phyloP scores from a whole-genome alignment of 768 basidiomycete species.

The Leccinum sublutescens region DNA sequence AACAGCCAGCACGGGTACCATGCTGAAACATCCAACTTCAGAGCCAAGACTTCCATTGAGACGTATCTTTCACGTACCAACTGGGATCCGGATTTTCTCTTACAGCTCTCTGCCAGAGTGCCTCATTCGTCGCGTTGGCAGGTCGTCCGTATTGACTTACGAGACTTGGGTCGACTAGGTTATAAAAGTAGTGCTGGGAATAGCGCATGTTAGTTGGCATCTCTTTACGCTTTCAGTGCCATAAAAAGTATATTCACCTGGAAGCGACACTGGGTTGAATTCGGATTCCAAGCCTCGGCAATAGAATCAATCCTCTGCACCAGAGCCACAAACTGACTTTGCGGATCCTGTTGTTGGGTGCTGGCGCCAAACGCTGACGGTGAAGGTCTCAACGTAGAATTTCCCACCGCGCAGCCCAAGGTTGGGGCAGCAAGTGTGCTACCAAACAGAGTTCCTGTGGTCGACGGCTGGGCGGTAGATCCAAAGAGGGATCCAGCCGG shows the following conservation, averaged over 20 bases:
- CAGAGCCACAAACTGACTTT: conserved; percentile 54
- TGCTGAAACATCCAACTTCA: conserved; percentile 38
- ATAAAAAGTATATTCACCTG: conserved; percentile 47
- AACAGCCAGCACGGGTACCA: conserved; percentile 76
- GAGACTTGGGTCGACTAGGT: conserved; percentile 69
- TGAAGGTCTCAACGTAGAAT: conserved; percentile 33
- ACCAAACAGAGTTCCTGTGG: conserved; percentile 37
- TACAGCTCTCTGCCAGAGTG: conserved; percentile 74
- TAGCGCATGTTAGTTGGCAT: conserved; percentile 1
- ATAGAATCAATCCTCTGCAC: conserved; percentile 61
- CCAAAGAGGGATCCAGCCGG: conserved; percentile 31
- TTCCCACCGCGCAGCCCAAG: conserved; percentile 33
- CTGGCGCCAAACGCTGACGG: conserved; percentile 35
- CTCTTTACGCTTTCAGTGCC: too few species aligned
- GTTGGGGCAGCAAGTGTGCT: conserved; percentile 32
- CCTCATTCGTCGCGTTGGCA: conserved; percentile 66
- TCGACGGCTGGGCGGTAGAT: conserved; percentile 24
- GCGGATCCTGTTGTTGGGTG: conserved; percentile 57
- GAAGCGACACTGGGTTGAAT: conserved; percentile 70
- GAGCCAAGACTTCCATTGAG: neutral
- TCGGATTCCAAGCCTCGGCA: conserved; percentile 68
- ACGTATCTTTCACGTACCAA: conserved; percentile 43
- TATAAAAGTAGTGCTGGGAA: conserved; percentile 77
- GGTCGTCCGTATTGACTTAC: conserved; percentile 70
- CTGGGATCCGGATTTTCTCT: conserved; percentile 80